Percentiles rank a stretch among this genome's conserved stretches.
These are phyloP conservation scores for Hanseniaspora guilliermondii DNA, from an alignment of 805 yeast species.

Conservation along the genomic window DNA sequence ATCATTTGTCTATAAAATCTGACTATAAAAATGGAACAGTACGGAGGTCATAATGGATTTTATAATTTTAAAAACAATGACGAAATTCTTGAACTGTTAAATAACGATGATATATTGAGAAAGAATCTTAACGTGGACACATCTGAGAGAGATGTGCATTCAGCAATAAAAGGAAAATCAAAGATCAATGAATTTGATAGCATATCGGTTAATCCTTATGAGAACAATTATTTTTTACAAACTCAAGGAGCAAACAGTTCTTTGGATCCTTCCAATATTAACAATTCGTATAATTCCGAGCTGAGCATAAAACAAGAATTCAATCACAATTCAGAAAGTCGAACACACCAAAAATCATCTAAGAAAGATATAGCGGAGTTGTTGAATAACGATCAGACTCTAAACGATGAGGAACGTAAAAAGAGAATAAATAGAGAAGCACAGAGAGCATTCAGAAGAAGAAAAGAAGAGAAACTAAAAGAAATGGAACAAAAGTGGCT, in stretches of 20 bases:
- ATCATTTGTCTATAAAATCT: background rate
- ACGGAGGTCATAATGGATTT: background rate
- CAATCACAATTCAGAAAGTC: too few relatives aligned
- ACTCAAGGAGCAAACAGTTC: too few relatives aligned
- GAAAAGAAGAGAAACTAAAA: conserved; percentile 60
- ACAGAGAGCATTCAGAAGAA: conserved; percentile 73
- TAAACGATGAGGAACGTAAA: conserved; percentile 36
- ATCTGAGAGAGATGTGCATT: too few relatives aligned
- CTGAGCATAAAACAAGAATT: too few relatives aligned
- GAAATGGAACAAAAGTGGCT: conserved; percentile 51
- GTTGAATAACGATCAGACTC: background rate
- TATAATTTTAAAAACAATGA: background rate
- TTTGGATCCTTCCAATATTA: too few relatives aligned
- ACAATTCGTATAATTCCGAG: too few relatives aligned
- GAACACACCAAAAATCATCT: too few relatives aligned
- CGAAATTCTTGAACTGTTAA: background rate
- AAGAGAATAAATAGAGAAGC: conserved; percentile 79
- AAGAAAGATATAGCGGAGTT: background rate
- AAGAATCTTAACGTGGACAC: background rate
- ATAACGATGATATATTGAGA: background rate
- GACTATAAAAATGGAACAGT: background rate
- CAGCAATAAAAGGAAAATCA: too few relatives aligned
- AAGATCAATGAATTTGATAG: too few relatives aligned
- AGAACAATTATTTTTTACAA: too few relatives aligned
- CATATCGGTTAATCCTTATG: too few relatives aligned